Base-by-base conservation (phyloP, 2,329 filamentous ascomycete species). In the Arthrobotrys megalospora region DNA sequence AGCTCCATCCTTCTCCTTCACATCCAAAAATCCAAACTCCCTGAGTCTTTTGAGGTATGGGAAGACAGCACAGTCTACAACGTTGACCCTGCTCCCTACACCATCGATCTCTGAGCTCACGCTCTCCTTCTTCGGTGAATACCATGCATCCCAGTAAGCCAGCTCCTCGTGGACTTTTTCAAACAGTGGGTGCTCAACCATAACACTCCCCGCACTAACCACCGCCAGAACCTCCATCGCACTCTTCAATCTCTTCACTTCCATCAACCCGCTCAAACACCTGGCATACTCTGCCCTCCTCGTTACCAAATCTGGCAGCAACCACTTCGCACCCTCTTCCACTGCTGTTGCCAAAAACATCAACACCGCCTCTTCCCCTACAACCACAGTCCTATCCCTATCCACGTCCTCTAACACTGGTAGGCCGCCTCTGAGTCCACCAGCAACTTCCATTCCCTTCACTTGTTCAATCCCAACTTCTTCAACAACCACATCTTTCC, bases 321-420 rank as follows among this genome's bases (percentile, higher is more conserved):
- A 19, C 67, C 75, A 67, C 38, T 72, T 72, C 50, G 53, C 58
- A 3, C 67, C 75, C 36, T 72, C 67, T 10, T 78, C 75, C 34
- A 67, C 67, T 4, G 69, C 66, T 47, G 80, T 80, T 36, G 81
- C 81, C 12, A 82, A 28, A 50, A 82, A 82, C 60, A 81, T 68
- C 52, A 82, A 19, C 5, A 81, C 80, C 0, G 80, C 79, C 6
- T 81, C 75, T 0, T 81, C 79, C n/a, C 81, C 80, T 19, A 60
- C 76, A 10, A 82, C 70, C 6, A 79, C 80, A 21, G 80, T 82
- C 36, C 68, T 76, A 50, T 81, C 81, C 43, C 68, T 80, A 69
- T 82, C 81, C 36, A 79, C 68, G 58, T 82, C 81, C n/a, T 81
- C 79, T 21, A 82, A 66, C 3, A 80, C 77, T 6, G 81, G 81